Evolutionary conservation across 192 early-diverging fungal genomes (phyloP), one percentile per base, ranked within the genome.

Genomic region (Coemansia sp.): DNA sequence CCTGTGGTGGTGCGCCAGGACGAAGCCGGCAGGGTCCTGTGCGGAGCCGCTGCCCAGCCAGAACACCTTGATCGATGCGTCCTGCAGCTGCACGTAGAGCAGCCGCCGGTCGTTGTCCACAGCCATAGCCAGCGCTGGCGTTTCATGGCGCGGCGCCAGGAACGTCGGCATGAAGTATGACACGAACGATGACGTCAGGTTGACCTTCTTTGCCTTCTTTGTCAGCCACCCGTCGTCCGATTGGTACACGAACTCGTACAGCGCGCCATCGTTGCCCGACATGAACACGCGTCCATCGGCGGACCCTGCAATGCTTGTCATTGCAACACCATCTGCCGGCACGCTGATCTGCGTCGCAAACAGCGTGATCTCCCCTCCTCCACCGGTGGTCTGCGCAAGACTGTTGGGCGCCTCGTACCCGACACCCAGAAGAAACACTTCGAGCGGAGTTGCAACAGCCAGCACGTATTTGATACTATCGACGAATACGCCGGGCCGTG

Each of bases 241-340:
- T 73, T 92, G 89, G 68, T 98, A 98, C 29, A 79, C 79, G 34
- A 98, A 79, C 77, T 98, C 96, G 79, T 91, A 95, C 13, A 98
- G 64, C 57, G 88, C 84, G 27, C 92, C 92, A 68, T 95, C 89
- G 59, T 86, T 86, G 45, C 95, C 94, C 25, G 86, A 75, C 91
- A 96, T 91, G 58, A 97, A 95, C 31, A 98, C 88, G 5, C 96
- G 82, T 20, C 96, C 96, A 37, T 88, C 77, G 17, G 45, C 61
- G 10, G 94, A 90, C 10, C 92, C 93, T 13, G 83, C 75, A 57
- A 98, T 94, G 44, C 83, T 84, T 42, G 74, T 84, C 83, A 98
- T 93, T 15, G 83, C 83, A 27, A 95, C 87, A 55, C 87, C 88
- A 61, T 95, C 95, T 6, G 91, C 83, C 4, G 91, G 78, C 42